Evolutionary conservation across 2,329 filamentous ascomycete genomes (phyloP).

Genomic region (Diaporthe capsici): DNA sequence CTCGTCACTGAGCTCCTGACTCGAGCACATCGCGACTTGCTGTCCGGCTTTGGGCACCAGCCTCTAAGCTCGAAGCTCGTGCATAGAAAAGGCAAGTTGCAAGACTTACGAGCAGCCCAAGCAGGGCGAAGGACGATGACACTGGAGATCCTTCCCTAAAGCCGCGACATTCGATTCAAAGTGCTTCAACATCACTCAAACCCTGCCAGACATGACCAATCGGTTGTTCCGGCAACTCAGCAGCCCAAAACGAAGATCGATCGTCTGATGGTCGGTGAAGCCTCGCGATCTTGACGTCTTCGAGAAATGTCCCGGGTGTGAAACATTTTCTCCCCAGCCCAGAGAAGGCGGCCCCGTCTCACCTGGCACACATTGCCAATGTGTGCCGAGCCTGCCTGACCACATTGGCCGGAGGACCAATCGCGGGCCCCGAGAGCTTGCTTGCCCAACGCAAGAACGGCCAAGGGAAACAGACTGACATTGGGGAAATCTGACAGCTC

Average conservation of each 20-base stretch:
- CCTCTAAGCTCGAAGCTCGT: background rate
- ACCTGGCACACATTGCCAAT: background rate
- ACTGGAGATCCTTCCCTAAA: background rate
- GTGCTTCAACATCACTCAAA: background rate
- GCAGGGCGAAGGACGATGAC: background rate
- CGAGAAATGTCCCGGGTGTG: background rate
- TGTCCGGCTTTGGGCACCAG: background rate
- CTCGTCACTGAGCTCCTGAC: background rate
- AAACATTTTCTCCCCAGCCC: slow-evolving; percentile 3
- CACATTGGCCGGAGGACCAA: background rate
- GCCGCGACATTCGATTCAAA: background rate
- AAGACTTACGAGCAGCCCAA: background rate
- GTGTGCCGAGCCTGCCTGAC: slow-evolving; percentile 11
- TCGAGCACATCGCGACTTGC: background rate
- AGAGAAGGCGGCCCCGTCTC: background rate
- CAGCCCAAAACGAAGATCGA: background rate
- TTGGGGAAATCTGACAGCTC: slow-evolving; percentile 9
- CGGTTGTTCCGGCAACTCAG: background rate
- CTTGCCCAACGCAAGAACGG: background rate
- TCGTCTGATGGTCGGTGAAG: slow-evolving; percentile 26
- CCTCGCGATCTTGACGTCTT: slow-evolving; percentile 24
- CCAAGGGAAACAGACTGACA: background rate
- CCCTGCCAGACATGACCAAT: background rate
- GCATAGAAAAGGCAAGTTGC: too few species aligned
- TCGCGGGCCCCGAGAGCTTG: background rate